Percentiles rank a stretch among this genome's conserved stretches.
Evolutionary conservation across 1,284 basidiomycete species (phyloP).

Genomic region (Fomitopsis palustris): DNA sequence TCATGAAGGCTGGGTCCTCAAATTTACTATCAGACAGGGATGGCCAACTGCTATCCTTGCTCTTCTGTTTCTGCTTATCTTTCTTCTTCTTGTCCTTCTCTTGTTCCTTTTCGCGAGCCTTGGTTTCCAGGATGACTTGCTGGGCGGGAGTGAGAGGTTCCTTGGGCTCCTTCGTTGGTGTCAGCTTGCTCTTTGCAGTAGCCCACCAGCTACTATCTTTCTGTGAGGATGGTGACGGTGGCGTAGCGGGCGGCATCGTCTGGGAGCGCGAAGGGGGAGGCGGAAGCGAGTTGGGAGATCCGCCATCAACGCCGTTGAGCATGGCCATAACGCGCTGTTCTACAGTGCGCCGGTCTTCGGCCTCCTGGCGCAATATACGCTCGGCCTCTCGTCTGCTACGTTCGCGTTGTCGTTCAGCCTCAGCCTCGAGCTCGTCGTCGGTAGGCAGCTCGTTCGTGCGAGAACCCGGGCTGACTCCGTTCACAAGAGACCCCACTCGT

Average conservation of each 20-base stretch:
- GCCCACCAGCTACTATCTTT: conserved; percentile 68
- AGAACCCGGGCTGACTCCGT: conserved; percentile 42
- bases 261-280: conserved; percentile 55
- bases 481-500: conserved; percentile 61
- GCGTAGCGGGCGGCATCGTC: conserved; percentile 38
- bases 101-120: conserved; percentile 54
- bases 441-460: conserved; percentile 44
- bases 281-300: conserved; percentile 31
- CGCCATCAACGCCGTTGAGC: conserved; percentile 41
- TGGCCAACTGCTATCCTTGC: conserved; percentile 44
- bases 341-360: conserved; percentile 58
- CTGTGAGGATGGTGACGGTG: conserved; percentile 59
- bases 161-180: conserved; percentile 74
- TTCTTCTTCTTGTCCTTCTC: conserved; percentile 48
- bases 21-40: conserved; percentile 45
- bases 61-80: conserved; percentile 30
- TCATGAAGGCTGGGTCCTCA: conserved; percentile 52
- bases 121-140: conserved; percentile 69
- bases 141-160: conserved; percentile 76
- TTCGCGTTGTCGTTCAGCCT: conserved; percentile 72
- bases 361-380: conserved; percentile 65
- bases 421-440: conserved; percentile 75
- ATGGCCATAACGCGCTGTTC: conserved; percentile 74
- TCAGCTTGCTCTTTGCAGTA: conserved; percentile 66
- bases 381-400: conserved; percentile 71